phyloP scores from a whole-genome alignment of 805 yeast species.

The Sugiyamaella americana region DNA sequence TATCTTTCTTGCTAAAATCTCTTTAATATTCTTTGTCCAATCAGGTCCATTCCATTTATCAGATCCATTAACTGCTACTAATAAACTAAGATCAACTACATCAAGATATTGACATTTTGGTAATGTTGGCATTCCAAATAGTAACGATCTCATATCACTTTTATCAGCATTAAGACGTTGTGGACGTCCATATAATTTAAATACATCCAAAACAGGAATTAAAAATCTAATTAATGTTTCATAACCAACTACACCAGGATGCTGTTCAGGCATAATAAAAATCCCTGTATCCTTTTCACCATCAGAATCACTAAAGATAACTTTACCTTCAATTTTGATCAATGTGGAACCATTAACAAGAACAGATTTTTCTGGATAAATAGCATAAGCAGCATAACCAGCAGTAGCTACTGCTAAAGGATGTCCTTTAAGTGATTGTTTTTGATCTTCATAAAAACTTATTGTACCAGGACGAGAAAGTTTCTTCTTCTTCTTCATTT shows the following conservation, averaged over 20 bases:
- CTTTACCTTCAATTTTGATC: slow-evolving; percentile 81
- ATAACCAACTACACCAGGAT: slow-evolving; percentile 74
- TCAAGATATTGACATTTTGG: slow-evolving; percentile 71
- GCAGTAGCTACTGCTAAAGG: slow-evolving; percentile 74
- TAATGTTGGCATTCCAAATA: slow-evolving; percentile 77
- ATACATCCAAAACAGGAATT: slow-evolving; percentile 69
- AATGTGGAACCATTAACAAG: slow-evolving; percentile 83
- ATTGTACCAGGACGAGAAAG: slow-evolving; percentile 52
- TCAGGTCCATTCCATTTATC: slow-evolving; percentile 49
- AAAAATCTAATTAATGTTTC: slow-evolving; percentile 80
- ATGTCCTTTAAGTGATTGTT: slow-evolving; percentile 55
- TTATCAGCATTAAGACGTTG: slow-evolving; percentile 68
- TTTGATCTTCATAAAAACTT: slow-evolving; percentile 67
- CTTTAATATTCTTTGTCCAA: slow-evolving; percentile 56
- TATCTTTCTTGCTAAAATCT: slow-evolving; percentile 48
- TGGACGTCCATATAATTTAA: slow-evolving; percentile 78
- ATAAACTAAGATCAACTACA: slow-evolving; percentile 49
- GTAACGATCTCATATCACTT: slow-evolving; percentile 53
- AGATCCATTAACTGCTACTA: slow-evolving; percentile 35
- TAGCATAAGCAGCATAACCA: slow-evolving; percentile 73
- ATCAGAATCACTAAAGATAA: slow-evolving; percentile 34
- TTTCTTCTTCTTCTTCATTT: slow-evolving; percentile 38
- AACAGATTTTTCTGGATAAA: slow-evolving; percentile 81
- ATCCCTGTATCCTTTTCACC: slow-evolving; percentile 52
- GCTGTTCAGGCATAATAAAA: slow-evolving; percentile 78